These are phyloP conservation scores for Tieghemostelium lacteum DNA, from an alignment of 78 protist genomes.

Conservation along the genomic window DNA sequence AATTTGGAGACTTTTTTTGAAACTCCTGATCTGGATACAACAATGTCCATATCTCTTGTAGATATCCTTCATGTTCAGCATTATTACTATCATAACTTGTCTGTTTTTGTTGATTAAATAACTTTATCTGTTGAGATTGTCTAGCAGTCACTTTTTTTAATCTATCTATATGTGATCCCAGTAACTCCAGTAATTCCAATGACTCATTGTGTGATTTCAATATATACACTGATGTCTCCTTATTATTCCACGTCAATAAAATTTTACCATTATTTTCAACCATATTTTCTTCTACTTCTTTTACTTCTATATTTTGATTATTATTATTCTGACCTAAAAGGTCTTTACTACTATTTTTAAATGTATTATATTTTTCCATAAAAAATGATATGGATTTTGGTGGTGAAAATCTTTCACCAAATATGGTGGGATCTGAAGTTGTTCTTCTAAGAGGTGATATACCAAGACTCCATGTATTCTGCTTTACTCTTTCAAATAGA, in stretches of 20 bases:
- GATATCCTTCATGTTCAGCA: conserved; percentile 29
- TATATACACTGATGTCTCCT: conserved; percentile 61
- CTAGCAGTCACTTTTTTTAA: conserved; percentile 50
- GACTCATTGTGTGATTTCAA: conserved; percentile 56
- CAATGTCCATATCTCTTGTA: conserved; percentile 14
- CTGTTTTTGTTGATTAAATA: conserved; percentile 9
- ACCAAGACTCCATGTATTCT: conserved; percentile 77
- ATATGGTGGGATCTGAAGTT: conserved; percentile 69
- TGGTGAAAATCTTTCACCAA: conserved; percentile 53
- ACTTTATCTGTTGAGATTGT: conserved; percentile 59
- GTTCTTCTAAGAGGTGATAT: conserved; percentile 71
- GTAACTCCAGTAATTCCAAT: conserved; percentile 33
- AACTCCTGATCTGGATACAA: conserved; percentile 29
- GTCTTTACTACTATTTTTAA: not conserved
- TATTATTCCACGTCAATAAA: conserved; percentile 62
- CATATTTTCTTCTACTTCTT: not conserved
- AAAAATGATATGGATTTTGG: conserved; percentile 46
- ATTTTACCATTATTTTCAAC: conserved; percentile 20
- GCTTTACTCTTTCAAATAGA: conserved; percentile 47
- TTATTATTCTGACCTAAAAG: not conserved
- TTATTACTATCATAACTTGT: conserved; percentile 24
- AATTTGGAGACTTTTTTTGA: conserved; percentile 12
- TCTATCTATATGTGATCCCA: conserved; percentile 76
- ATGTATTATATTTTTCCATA: conserved; percentile 36
- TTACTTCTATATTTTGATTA: not conserved